Percentiles rank a stretch among this genome's conserved stretches.
phyloP scores from a whole-genome alignment of 768 basidiomycete genomes.

The Rhodotorula diobovata region DNA sequence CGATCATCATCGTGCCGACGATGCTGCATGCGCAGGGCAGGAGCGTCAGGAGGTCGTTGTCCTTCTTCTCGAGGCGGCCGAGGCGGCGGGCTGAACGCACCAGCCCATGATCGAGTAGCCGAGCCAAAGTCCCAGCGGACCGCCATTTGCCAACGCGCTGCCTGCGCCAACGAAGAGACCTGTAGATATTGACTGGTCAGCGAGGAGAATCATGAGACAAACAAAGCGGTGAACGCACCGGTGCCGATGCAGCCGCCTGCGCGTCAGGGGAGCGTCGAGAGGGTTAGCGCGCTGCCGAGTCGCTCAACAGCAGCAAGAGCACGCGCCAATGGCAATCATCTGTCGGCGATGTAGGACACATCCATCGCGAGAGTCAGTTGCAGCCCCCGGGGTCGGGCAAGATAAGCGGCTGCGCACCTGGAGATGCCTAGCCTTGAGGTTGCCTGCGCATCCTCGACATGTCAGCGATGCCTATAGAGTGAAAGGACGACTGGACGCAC shows the following conservation, averaged over 20 bases:
- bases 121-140: constrained; percentile 56
- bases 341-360: too few relatives aligned
- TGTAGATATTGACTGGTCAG: too few relatives aligned
- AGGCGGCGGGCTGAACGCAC: background rate
- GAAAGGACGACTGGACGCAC: background rate
- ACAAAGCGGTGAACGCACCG: too few relatives aligned
- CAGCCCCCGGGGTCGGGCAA: too few relatives aligned
- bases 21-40: background rate
- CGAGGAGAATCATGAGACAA: too few relatives aligned
- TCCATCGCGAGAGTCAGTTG: background rate
- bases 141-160: constrained; percentile 53
- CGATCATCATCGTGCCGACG: constrained; percentile 46
- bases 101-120: constrained; percentile 42
- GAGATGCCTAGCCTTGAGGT: constrained; percentile 6
- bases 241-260: constrained; percentile 2
- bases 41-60: too few relatives aligned
- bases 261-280: too few relatives aligned
- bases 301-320: fast-evolving
- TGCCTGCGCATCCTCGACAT: background rate
- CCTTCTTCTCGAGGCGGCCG: background rate
- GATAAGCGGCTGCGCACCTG: background rate
- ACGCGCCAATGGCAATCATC: constrained; percentile 6
- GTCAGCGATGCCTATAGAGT: too few relatives aligned
- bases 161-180: constrained; percentile 60
- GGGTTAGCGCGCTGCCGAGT: too few relatives aligned